phyloP scores from a whole-genome alignment of 2,329 filamentous ascomycete genomes.

The Tolypocladium capitatum region DNA sequence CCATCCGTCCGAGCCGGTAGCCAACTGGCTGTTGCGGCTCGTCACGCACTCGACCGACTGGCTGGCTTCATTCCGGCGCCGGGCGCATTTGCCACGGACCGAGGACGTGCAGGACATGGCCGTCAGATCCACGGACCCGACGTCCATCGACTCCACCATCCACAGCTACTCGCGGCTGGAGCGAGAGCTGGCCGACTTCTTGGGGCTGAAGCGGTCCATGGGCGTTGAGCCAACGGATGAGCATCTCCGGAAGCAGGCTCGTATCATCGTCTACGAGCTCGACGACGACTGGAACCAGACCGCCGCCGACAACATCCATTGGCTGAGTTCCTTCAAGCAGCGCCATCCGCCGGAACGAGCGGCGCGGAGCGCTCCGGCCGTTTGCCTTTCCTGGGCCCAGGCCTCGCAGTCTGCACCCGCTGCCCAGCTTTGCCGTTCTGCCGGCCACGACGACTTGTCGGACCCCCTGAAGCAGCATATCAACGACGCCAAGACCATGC shows the following conservation, averaged over 20 bases:
- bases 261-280: conserved; percentile 48
- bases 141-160: conserved; percentile 44
- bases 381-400: neutral
- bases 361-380: neutral
- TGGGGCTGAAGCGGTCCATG: conserved; percentile 27
- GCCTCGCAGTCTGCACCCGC: conserved; percentile 7
- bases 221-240: conserved; percentile 38
- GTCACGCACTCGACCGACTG: conserved; percentile 37
- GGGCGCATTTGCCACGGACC: conserved; percentile 42
- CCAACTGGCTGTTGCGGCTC: conserved; percentile 43
- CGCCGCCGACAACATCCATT: conserved; percentile 40
- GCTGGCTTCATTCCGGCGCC: conserved; percentile 41
- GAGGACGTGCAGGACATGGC: conserved; percentile 38
- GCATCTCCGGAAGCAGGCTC: conserved; percentile 41
- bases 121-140: conserved; percentile 38
- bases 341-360: conserved; percentile 22
- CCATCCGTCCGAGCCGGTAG: conserved; percentile 34
- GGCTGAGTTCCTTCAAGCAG: conserved; percentile 39
- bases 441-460: conserved; percentile 2
- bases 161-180: conserved; percentile 45
- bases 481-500: conserved; percentile 8
- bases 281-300: conserved; percentile 54
- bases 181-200: conserved; percentile 39
- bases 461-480: conserved; percentile 2
- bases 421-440: conserved; percentile 2